Percentiles rank a stretch among this genome's conserved stretches.
phyloP scores from a whole-genome alignment of 495 filamentous ascomycete species.

The Glarea lozoyensis region DNA sequence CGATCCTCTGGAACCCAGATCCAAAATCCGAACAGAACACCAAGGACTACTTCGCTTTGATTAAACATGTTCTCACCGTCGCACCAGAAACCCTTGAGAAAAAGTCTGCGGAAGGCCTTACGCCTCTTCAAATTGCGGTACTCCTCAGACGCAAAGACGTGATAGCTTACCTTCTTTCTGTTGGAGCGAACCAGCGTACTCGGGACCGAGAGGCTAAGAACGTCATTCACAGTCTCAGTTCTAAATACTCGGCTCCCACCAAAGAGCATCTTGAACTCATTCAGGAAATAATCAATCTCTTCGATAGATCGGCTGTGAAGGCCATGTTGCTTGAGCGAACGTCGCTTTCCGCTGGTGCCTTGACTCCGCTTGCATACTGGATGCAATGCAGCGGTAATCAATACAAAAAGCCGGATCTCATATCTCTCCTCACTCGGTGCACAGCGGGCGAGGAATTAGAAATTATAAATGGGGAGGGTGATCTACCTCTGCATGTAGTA shows the following conservation, averaged over 20 bases:
- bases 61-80: conserved; percentile 51
- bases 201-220: conserved; percentile 15
- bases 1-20: conserved; percentile 38
- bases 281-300: conserved; percentile 10
- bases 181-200: conserved; percentile 51
- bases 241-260: background rate
- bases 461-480: conserved; percentile 56
- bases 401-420: conserved; percentile 23
- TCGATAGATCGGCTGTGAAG: conserved; percentile 16
- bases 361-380: conserved; percentile 38
- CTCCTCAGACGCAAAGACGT: conserved; percentile 37
- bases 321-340: conserved; percentile 38
- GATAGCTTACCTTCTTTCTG: conserved; percentile 50
- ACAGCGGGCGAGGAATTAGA: conserved; percentile 45
- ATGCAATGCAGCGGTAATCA: conserved; percentile 16
- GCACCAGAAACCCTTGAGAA: conserved; percentile 49
- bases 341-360: conserved; percentile 27
- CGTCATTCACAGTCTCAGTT: conserved; percentile 9
- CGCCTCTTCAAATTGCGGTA: conserved; percentile 54
- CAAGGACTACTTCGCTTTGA: conserved; percentile 34
- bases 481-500: conserved; percentile 50
- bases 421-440: conserved; percentile 39
- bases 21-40: conserved; percentile 21
- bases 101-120: conserved; percentile 44
- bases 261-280: conserved; percentile 4